Conservation (phyloP, 257 asterid genomes). For the Ophiorrhiza pumila region DNA sequence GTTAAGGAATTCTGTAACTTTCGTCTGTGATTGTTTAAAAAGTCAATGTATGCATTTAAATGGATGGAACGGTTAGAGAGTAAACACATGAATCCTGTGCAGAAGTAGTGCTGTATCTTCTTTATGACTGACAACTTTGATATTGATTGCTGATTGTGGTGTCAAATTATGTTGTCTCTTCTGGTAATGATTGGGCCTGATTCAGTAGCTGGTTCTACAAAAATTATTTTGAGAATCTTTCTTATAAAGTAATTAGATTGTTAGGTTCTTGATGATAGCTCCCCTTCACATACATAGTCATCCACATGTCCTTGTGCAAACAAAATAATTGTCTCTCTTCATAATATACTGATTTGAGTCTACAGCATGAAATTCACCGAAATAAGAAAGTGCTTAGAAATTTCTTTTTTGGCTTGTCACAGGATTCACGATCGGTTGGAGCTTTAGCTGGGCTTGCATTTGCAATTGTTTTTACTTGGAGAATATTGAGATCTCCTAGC, state of each 20-base stretch:
- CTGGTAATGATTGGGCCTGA: not conserved
- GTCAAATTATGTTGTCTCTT: not conserved
- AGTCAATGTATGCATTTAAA: too few relatives aligned
- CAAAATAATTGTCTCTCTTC: not conserved
- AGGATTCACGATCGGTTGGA: slow-evolving; percentile 80
- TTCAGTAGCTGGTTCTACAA: not conserved
- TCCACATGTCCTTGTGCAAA: not conserved
- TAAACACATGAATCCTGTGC: too few relatives aligned
- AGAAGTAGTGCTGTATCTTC: not conserved
- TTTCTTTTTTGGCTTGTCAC: slow-evolving; percentile 11
- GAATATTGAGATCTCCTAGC: slow-evolving; percentile 61
- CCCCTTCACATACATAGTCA: too few relatives aligned
- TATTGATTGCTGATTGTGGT: not conserved
- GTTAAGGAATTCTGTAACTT: too few relatives aligned
- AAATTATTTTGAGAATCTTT: not conserved
- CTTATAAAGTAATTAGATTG: too few relatives aligned
- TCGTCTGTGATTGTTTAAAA: too few relatives aligned
- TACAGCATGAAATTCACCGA: not conserved
- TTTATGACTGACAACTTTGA: not conserved
- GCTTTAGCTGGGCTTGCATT: slow-evolving; percentile 83
- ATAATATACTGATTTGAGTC: too few relatives aligned
- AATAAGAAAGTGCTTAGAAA: not conserved
- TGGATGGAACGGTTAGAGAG: too few relatives aligned
- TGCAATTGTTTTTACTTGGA: slow-evolving; percentile 84
- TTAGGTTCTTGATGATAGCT: too few relatives aligned